Evolutionary conservation across 257 asterid species (phyloP).

Genomic region (Scutellaria baicalensis): DNA sequence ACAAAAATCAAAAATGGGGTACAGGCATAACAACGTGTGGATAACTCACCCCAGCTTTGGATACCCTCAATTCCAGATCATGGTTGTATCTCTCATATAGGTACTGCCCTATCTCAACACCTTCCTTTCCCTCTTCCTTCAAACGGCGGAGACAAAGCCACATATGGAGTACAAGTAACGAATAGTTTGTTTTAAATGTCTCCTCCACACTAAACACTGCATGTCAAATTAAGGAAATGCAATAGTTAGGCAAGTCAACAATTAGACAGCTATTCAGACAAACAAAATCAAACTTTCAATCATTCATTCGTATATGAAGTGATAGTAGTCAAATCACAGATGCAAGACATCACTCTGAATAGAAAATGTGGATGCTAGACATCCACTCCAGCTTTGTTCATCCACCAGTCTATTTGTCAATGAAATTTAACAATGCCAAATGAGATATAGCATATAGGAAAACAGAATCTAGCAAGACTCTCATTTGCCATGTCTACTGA

Average conservation of each 20-base stretch:
- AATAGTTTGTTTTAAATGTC: constrained; percentile 79
- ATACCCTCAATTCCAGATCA: constrained; percentile 87
- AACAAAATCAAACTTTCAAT: not conserved
- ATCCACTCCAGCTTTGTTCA: not conserved
- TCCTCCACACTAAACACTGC: constrained; percentile 96
- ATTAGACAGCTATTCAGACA: constrained; percentile 2
- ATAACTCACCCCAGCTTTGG: constrained; percentile 91
- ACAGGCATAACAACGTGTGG: constrained; percentile 2
- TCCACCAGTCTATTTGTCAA: not conserved
- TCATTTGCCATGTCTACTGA: not conserved
- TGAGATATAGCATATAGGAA: not conserved
- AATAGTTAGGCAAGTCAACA: not conserved
- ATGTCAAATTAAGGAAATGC: constrained; percentile 6
- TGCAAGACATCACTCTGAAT: not conserved
- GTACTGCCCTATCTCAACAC: constrained; percentile 89
- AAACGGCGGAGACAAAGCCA: constrained; percentile 91
- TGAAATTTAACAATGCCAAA: not conserved
- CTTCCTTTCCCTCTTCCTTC: constrained; percentile 86
- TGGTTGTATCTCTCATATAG: constrained; percentile 82
- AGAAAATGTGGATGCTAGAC: not conserved
- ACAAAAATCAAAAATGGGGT: not conserved
- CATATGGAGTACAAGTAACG: constrained; percentile 87
- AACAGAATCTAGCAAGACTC: not conserved
- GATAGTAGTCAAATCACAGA: not conserved
- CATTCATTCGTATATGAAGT: not conserved